Evolutionary conservation across 148 eudicot genomes (phyloP).

Genomic region (Dysphania ambrosioides): DNA sequence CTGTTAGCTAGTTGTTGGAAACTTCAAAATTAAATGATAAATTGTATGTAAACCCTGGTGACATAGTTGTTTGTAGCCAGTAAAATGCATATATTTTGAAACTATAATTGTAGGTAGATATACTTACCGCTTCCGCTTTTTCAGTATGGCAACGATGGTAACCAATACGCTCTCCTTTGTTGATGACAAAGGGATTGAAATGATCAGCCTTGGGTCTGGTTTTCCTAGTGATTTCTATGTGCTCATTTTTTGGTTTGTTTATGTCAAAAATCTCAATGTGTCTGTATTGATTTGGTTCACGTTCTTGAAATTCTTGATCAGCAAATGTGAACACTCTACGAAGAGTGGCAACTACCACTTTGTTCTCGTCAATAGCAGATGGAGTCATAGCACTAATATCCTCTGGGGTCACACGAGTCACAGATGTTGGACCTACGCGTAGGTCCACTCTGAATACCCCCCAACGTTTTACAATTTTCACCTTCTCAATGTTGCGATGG

Average conservation of each 20-base stretch:
- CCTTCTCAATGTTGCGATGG: not conserved
- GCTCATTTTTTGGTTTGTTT: not conserved
- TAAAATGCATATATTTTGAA: too few relatives aligned
- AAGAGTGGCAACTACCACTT: slow-evolving; percentile 22
- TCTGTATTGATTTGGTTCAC: slow-evolving; percentile 10
- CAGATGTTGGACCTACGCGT: not conserved
- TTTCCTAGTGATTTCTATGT: not conserved
- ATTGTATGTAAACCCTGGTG: too few relatives aligned
- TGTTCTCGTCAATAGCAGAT: not conserved
- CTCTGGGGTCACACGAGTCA: slow-evolving; percentile 12
- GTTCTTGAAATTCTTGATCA: slow-evolving; percentile 4
- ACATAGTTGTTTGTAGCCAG: too few relatives aligned
- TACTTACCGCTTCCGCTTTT: slow-evolving; percentile 17
- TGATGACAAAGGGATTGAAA: slow-evolving; percentile 21
- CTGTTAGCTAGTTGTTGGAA: too few relatives aligned
- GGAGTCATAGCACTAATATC: slow-evolving; percentile 24
- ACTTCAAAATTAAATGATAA: too few relatives aligned
- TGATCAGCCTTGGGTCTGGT: slow-evolving; percentile 15
- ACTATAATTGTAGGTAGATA: too few relatives aligned
- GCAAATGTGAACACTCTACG: not conserved
- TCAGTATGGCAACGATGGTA: slow-evolving; percentile 23
- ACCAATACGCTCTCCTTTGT: not conserved
- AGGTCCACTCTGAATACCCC: slow-evolving; percentile 11
- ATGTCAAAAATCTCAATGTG: slow-evolving; percentile 22
- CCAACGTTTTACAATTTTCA: not conserved